Evolutionary conservation across 1,139 yeast species (phyloP).

Genomic region (Magnusiomyces paraingens): DNA sequence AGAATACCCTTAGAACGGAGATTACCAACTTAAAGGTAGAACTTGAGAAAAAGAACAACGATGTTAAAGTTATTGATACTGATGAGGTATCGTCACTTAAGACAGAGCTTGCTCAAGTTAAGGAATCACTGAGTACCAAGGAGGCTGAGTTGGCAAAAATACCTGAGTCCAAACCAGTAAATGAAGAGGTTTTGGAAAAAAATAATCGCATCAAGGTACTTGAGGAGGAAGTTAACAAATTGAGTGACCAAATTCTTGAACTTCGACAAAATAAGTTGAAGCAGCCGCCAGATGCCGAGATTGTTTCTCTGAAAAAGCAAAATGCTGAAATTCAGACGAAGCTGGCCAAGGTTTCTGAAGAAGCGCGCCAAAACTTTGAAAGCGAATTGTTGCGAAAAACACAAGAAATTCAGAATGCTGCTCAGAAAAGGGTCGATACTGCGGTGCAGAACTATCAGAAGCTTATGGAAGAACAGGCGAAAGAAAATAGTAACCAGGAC

Average conservation of each 20-base stretch:
- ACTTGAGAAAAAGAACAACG: constrained; percentile 16
- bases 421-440: no score
- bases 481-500: not conserved
- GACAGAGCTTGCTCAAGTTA: not conserved
- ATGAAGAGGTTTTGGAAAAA: constrained; percentile 20
- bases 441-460: no score
- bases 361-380: constrained; percentile 6
- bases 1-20: constrained; percentile 12
- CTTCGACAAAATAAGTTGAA: constrained; percentile 13
- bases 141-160: constrained; percentile 7
- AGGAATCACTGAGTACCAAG: constrained; percentile 16
- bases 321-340: not conserved
- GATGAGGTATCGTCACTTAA: not conserved
- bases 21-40: constrained; percentile 19
- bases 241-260: constrained; percentile 22
- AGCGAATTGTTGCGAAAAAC: not conserved
- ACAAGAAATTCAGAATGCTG: no score
- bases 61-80: not conserved
- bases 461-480: not conserved
- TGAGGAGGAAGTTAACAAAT: constrained; percentile 24
- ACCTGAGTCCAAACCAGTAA: not conserved
- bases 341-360: not conserved
- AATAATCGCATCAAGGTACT: constrained; percentile 24
- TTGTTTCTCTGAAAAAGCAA: not conserved
- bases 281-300: constrained; percentile 6